Conservation (phyloP, 2,329 filamentous ascomycete species). For the Colletotrichum sidae region DNA sequence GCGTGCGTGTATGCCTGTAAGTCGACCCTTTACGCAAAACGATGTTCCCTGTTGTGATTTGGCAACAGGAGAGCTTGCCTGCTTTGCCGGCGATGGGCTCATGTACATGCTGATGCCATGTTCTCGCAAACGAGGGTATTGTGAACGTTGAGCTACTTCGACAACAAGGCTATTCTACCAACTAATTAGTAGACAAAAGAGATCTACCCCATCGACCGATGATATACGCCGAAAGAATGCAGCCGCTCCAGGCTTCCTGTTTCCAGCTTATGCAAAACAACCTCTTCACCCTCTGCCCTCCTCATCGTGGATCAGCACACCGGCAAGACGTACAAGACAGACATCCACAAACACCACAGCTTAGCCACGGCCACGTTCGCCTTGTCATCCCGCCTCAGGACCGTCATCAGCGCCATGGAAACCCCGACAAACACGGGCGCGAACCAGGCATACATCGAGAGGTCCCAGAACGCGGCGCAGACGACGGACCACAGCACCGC, state of each 20-base stretch:
- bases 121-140: too few relatives aligned
- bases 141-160: too few relatives aligned
- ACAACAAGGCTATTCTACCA: too few relatives aligned
- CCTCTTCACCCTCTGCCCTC: neutral
- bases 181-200: too few relatives aligned
- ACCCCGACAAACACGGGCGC: conserved; percentile 16
- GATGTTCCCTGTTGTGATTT: too few relatives aligned
- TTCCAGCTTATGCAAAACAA: neutral
- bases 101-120: too few relatives aligned
- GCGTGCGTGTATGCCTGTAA: too few relatives aligned
- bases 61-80: too few relatives aligned
- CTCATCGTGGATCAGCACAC: neutral
- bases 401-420: conserved; percentile 33
- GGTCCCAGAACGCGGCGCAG: conserved; percentile 9
- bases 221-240: neutral
- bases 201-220: neutral
- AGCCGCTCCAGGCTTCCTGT: neutral
- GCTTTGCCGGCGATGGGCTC: too few relatives aligned
- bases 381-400: conserved; percentile 36
- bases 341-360: conserved; percentile 43
- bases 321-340: conserved; percentile 39
- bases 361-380: conserved; percentile 42
- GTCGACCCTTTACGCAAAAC: too few relatives aligned
- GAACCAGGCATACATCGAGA: neutral
- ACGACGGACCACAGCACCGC: conserved; percentile 29